Evolutionary conservation across 345 rosid species (phyloP).

Genomic region (Eucalyptus sideroxylon): DNA sequence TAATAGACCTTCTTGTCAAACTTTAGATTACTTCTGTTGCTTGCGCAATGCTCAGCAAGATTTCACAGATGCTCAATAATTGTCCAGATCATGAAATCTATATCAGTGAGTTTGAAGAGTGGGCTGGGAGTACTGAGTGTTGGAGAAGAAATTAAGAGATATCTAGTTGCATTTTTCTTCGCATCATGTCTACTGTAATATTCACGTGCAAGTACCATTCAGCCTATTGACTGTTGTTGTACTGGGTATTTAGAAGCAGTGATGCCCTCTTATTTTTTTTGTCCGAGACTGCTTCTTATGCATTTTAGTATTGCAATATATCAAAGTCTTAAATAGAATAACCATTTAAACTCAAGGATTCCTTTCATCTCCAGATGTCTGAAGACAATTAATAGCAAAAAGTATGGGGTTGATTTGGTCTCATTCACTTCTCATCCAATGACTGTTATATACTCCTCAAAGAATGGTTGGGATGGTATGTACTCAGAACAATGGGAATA

Average conservation of each 20-base stretch:
- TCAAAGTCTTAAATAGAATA: neutral
- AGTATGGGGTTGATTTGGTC: conserved; percentile 95
- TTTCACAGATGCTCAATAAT: neutral
- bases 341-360: neutral
- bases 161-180: neutral
- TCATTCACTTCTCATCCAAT: conserved; percentile 63
- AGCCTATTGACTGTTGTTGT: neutral
- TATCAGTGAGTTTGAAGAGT: neutral
- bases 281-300: neutral
- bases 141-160: neutral
- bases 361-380: conserved; percentile 46
- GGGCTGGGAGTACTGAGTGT: neutral
- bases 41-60: neutral
- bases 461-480: conserved; percentile 99
- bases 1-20: neutral
- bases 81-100: neutral
- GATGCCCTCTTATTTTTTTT: neutral
- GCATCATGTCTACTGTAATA: neutral
- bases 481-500: neutral
- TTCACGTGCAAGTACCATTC: neutral
- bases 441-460: conserved; percentile 90
- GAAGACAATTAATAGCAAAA: conserved; percentile 72
- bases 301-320: neutral
- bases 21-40: neutral
- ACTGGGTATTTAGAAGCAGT: neutral